Conservation (phyloP, 495 filamentous ascomycete genomes). For the Talaromyces wortmannii region DNA sequence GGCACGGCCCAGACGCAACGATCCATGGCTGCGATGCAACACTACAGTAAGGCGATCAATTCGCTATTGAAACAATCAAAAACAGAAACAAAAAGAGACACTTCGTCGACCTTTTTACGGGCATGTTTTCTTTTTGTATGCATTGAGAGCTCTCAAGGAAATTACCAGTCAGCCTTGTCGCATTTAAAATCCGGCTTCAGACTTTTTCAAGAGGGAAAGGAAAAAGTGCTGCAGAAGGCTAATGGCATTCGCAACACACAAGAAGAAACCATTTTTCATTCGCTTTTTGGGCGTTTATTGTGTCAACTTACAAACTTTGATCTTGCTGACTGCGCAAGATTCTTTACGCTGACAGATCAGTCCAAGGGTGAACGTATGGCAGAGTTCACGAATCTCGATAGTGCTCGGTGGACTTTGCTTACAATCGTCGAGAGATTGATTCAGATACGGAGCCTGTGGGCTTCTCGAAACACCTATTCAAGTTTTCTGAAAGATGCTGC, state of each 20-base stretch:
- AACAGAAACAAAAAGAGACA: neutral
- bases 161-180: slow-evolving; percentile 13
- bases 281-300: slow-evolving; percentile 1
- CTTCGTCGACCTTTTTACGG: slow-evolving; percentile 27
- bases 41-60: slow-evolving; percentile 44
- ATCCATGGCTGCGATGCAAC: slow-evolving; percentile 28
- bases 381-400: neutral
- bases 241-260: neutral
- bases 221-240: neutral
- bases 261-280: neutral
- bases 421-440: neutral
- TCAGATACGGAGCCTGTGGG: neutral
- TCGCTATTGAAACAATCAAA: slow-evolving; percentile 1
- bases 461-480: neutral
- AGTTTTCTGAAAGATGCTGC: no score
- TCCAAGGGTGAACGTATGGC: neutral
- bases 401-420: neutral
- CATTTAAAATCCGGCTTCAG: slow-evolving; percentile 14
- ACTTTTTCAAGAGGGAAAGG: slow-evolving; percentile 10
- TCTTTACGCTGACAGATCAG: neutral
- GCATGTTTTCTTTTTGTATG: slow-evolving; percentile 46
- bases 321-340: neutral
- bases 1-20: slow-evolving; percentile 7
- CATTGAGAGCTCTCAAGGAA: slow-evolving; percentile 28
- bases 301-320: slow-evolving; percentile 3